phyloP scores from a whole-genome alignment of 148 eudicot genomes.

The Cornus kousa region DNA sequence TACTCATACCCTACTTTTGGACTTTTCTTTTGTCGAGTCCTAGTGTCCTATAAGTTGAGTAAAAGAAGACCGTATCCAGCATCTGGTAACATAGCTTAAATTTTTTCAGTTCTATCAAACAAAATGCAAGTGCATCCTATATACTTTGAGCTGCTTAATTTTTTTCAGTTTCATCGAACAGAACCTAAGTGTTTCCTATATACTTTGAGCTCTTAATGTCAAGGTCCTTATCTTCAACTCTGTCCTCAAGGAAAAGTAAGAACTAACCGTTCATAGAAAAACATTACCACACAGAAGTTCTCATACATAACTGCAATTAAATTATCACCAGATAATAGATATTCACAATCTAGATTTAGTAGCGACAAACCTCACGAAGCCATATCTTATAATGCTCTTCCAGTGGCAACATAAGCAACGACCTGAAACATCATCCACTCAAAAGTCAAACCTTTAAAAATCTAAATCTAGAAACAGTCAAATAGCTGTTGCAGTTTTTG shows the following conservation, averaged over 20 bases:
- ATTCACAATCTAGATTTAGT: neutral
- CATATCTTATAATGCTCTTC: slow-evolving; percentile 58
- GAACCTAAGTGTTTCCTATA: neutral
- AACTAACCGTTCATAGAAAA: neutral
- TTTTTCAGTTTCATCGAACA: too few species aligned
- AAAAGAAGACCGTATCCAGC: too few species aligned
- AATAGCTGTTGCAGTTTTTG: neutral
- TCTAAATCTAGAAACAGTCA: neutral
- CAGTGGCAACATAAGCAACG: slow-evolving; percentile 55
- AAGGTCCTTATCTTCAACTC: neutral
- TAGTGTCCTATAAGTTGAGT: too few species aligned
- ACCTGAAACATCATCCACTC: slow-evolving; percentile 42
- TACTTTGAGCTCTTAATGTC: neutral
- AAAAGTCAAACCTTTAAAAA: slow-evolving; percentile 5
- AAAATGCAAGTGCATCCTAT: neutral
- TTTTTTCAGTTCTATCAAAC: too few species aligned
- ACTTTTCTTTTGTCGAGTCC: too few species aligned
- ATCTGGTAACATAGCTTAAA: too few species aligned
- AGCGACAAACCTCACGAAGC: slow-evolving; percentile 66
- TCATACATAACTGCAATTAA: neutral
- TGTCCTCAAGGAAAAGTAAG: neutral
- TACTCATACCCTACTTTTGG: too few species aligned
- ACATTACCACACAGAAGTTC: neutral
- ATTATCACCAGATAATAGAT: neutral
- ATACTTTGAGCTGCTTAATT: neutral